Base-by-base conservation (phyloP, 768 basidiomycete species). In the Agaricus subrufescens region DNA sequence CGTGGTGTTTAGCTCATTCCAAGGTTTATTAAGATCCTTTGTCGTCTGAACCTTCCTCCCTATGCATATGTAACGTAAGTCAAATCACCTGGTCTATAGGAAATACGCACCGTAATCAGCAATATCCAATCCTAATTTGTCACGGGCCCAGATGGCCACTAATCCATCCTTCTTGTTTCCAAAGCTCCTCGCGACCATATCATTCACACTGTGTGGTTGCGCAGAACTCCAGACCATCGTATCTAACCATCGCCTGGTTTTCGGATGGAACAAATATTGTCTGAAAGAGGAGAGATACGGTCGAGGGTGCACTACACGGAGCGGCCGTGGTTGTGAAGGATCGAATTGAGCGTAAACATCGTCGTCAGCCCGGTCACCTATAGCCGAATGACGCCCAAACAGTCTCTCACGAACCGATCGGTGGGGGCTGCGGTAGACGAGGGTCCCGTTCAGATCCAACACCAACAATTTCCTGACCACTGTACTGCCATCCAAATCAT, bases 151-250 rank as follows among this genome's bases (percentile, higher is more conserved):
- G 0, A 91, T 74, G 0, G 84, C 87, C 14, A 81, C 68, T 4
- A 91, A 69, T 15, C 72, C 67, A 2, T 62, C 52, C 50, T 70
- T 69, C 27, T 69, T 64, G 0, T 70, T 62, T 10, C 75, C 81
- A 65, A 92, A 91, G 34, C 78, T 76, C 37, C 73, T 74, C 23
- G 79, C 66, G 0, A 89, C 86, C 91, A 94, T 93, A 61, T 86
- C 84, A 0, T 71, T 67, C 8, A 91, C 91, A 64, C 82, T 90
- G 49, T 85, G 85, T 1, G 90, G 89, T 64, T 91, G 89, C 3
- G 91, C 91, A 2, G 87, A 89, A 64, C 87, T 89, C 91, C 91
- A 94, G 3, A 94, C 80, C 87, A 93, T 93, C 3, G 87, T 84
- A 56, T 91, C 88, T 19, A 92, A 75, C 87, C 89, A 91, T 12